phyloP scores from a whole-genome alignment of 192 early-diverging fungal species.

The Coemansia sp. region DNA sequence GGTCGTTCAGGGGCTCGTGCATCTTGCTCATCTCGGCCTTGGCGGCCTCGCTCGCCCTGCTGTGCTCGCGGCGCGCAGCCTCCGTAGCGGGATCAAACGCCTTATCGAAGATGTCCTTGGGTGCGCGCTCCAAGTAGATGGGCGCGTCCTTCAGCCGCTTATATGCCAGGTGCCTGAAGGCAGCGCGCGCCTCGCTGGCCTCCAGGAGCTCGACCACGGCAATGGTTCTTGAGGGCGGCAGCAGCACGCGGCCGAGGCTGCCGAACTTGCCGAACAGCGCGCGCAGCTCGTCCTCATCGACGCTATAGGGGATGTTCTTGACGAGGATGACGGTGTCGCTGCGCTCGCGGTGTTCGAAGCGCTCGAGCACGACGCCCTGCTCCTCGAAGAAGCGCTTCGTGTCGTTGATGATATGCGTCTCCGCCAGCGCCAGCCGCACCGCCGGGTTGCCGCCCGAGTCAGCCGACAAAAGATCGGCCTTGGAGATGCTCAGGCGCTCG shows the following conservation, averaged over 20 bases:
- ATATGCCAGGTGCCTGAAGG: constrained; percentile 88
- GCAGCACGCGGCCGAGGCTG: constrained; percentile 82
- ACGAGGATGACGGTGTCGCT: constrained; percentile 91
- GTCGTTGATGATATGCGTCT: constrained; percentile 93
- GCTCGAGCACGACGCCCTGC: constrained; percentile 78
- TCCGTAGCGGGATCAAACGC: constrained; percentile 41
- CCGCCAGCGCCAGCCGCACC: constrained; percentile 93
- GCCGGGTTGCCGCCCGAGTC: constrained; percentile 76
- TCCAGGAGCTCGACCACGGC: constrained; percentile 93
- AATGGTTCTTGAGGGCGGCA: constrained; percentile 91
- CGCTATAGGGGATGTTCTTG: constrained; percentile 90
- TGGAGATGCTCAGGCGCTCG: constrained; percentile 84
- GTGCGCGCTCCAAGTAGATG: constrained; percentile 93
- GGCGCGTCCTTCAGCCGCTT: constrained; percentile 88
- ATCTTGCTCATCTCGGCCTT: constrained; percentile 41
- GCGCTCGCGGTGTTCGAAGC: constrained; percentile 77
- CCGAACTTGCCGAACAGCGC: constrained; percentile 86
- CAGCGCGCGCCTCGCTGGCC: constrained; percentile 84
- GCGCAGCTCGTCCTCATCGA: constrained; percentile 79
- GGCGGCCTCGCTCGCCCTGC: constrained; percentile 35
- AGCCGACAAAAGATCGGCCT: constrained; percentile 88
- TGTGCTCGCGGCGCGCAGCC: constrained; percentile 30
- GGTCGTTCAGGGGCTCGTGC: constrained; percentile 51
- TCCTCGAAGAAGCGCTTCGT: constrained; percentile 90
- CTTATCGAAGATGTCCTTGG: constrained; percentile 76